Conservation (phyloP, 805 yeast species). For the Saccharomycopsis selenospora region DNA sequence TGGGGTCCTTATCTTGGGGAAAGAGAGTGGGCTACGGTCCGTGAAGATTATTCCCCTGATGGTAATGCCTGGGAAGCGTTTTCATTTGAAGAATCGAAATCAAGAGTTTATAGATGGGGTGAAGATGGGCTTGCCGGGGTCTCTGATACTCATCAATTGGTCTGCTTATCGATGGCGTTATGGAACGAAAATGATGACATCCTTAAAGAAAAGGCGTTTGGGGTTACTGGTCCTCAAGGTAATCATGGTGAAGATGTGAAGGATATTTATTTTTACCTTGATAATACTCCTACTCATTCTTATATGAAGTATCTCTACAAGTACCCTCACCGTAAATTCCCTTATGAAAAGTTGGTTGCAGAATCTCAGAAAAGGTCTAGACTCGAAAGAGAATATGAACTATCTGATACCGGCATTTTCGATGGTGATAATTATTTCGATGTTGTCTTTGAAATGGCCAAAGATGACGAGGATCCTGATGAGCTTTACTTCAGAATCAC, state of each 20-base stretch:
- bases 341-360: constrained; percentile 65
- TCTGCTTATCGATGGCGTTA: constrained; percentile 73
- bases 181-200: constrained; percentile 89
- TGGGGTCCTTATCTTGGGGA: constrained; percentile 93
- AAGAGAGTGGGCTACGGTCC: constrained; percentile 73
- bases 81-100: constrained; percentile 76
- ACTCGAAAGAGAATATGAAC: constrained; percentile 67
- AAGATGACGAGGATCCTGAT: constrained; percentile 71
- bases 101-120: constrained; percentile 88
- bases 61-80: constrained; percentile 92
- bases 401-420: constrained; percentile 72
- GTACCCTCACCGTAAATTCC: constrained; percentile 82
- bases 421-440: constrained; percentile 67
- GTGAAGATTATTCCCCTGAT: constrained; percentile 79
- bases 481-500: constrained; percentile 78
- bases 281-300: constrained; percentile 88
- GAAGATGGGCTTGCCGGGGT: constrained; percentile 93
- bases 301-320: constrained; percentile 88
- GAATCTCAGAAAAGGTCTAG: constrained; percentile 63
- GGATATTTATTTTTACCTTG: constrained; percentile 76
- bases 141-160: constrained; percentile 70
- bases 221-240: constrained; percentile 87
- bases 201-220: constrained; percentile 79
- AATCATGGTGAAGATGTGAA: constrained; percentile 96
- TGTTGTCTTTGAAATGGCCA: constrained; percentile 84